These are phyloP conservation scores for Alternaria postmessia DNA, from an alignment of 2,329 filamentous ascomycete species.

Conservation along the genomic window DNA sequence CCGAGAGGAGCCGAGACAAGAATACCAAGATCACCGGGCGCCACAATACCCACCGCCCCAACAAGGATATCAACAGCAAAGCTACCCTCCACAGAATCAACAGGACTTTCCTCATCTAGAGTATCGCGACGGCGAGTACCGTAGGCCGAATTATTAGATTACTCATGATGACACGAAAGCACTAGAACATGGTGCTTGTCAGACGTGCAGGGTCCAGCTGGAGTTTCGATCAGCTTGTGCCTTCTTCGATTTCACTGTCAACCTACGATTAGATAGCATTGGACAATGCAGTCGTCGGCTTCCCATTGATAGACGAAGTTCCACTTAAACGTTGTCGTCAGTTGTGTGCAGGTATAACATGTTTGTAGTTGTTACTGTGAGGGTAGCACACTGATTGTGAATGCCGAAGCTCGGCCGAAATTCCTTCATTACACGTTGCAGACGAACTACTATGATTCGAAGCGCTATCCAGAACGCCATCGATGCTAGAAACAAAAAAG, in stretches of 20 bases:
- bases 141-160: slow-evolving; percentile 17
- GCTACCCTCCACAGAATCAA: slow-evolving; percentile 10
- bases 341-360: not conserved
- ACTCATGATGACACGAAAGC: not conserved
- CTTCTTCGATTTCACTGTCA: not conserved
- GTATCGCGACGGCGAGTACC: slow-evolving; percentile 18
- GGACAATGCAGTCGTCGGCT: not conserved
- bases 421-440: slow-evolving; percentile 1
- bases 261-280: not conserved
- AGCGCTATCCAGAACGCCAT: slow-evolving; percentile 5
- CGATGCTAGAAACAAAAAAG: slow-evolving; percentile 5
- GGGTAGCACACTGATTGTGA: not conserved
- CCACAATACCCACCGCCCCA: slow-evolving; percentile 5
- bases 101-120: slow-evolving; percentile 13
- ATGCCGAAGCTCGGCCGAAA: not conserved
- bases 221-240: not conserved
- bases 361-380: not conserved
- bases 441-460: slow-evolving; percentile 1
- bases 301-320: not conserved
- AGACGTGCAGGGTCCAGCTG: not conserved
- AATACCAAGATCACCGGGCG: slow-evolving; percentile 12
- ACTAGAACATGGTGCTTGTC: not conserved
- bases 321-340: not conserved
- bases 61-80: slow-evolving; percentile 16
- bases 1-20: slow-evolving; percentile 5